Evolutionary conservation across 1,139 yeast species (phyloP).

Genomic region (Arxiozyma slooffiae): DNA sequence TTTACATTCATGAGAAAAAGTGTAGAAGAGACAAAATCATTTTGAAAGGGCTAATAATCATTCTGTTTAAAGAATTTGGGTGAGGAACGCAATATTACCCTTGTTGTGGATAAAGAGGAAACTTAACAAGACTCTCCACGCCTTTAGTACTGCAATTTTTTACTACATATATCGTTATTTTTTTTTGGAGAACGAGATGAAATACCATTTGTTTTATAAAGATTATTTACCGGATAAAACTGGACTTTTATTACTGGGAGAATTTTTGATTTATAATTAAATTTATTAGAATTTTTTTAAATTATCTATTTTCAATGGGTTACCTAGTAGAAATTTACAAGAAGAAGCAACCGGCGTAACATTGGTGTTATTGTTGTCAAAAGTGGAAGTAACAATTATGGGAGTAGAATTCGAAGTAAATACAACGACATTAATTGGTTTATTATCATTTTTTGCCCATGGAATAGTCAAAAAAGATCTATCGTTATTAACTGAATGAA

Average conservation of each 20-base stretch:
- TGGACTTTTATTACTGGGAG: background rate
- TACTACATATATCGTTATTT: constrained; percentile 26
- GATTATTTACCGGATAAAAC: background rate
- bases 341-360: constrained; percentile 5
- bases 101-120: background rate
- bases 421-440: constrained; percentile 8
- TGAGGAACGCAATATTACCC: background rate
- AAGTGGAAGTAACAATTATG: background rate
- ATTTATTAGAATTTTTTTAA: background rate
- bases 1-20: background rate
- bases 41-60: constrained; percentile 6
- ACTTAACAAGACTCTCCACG: constrained; percentile 7
- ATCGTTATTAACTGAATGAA: constrained; percentile 35
- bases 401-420: background rate
- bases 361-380: constrained; percentile 2
- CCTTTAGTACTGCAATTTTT: constrained; percentile 22
- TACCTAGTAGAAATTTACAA: constrained; percentile 21
- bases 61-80: constrained; percentile 15
- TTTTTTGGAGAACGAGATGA: background rate
- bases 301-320: background rate
- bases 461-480: background rate
- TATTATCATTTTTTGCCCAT: constrained; percentile 6
- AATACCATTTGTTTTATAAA: background rate
- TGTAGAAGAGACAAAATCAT: background rate
- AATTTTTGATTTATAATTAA: background rate